Base-by-base conservation (phyloP, 768 basidiomycete species). In the Xanthoconium stramineum region DNA sequence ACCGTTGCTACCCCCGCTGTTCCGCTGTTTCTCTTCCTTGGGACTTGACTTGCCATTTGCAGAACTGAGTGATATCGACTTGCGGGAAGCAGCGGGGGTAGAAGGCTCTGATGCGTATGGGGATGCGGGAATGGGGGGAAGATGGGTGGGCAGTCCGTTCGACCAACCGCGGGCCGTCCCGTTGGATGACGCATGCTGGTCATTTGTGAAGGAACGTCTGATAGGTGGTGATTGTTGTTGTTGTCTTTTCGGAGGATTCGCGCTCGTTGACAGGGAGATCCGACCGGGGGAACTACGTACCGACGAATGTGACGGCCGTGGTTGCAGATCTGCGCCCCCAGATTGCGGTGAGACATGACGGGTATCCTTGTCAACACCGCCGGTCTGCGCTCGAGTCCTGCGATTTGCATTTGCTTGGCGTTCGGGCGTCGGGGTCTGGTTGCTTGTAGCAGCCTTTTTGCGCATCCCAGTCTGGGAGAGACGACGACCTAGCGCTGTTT, bases 401-500 rank as follows among this genome's bases (percentile, higher is more conserved):
- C 75, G 75, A 60, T 72, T 62, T 37, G 61, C 63, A 60, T 72
- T 62, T 37, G 61, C 63, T 68, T 69, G 66, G 62, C 69, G 58
- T 57, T 74, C 65, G 51, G 68, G 49, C 10, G 53, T 60, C 9
- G 56, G n/a, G 53, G 46, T 37, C 70, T 57, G 63, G 38, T 47
- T 54, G 30, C 33, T 30, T n/a, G 14, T 1, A 8, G 67, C 37
- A 0, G 12, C 4, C 3, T 65, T 68, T 53, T 58, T 65, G 29
- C 65, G 72, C 49, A 72, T 72, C 13, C 80, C 78, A 8, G 78
- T 77, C 59, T 78, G 81, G 20, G 88, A 90, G 51, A 91, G 74
- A 49, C 88, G 78, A 35, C 89, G 84, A 44, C 85, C 85, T 6
- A 88, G 76, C 0, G 88, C 80, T 11, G 86, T 88, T 68, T 89